A percentile compares a stretch with the other conserved stretches of the same genome.
These are phyloP conservation scores for Gastrolobium bilobum DNA, from an alignment of 306 rosid genomes.

Conservation along the genomic window DNA sequence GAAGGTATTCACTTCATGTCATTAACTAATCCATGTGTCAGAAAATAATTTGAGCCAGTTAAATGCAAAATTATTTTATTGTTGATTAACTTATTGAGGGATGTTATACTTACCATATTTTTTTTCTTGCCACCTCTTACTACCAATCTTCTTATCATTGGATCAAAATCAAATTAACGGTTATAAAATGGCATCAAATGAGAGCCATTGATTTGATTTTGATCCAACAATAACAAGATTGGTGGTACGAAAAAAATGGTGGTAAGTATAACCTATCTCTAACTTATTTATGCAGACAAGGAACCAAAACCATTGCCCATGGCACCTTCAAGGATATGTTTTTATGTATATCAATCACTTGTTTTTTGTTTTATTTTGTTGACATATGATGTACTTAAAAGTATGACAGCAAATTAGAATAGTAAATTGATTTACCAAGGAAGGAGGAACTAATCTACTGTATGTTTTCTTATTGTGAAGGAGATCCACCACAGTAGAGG, in stretches of 20 bases:
- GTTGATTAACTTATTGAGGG: no score
- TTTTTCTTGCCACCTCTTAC: no score
- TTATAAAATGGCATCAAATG: no score
- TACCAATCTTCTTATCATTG: no score
- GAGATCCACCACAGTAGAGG: constrained; percentile 80
- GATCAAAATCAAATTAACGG: no score
- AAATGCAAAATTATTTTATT: not conserved
- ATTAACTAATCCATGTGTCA: not conserved
- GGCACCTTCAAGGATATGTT: not conserved
- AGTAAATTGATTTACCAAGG: constrained; percentile 16
- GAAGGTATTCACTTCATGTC: constrained; percentile 27
- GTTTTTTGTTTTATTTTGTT: constrained; percentile 9
- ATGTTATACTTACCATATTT: no score
- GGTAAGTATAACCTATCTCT: not conserved
- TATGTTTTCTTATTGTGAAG: constrained; percentile 54
- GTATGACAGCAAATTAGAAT: not conserved
- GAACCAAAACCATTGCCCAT: not conserved
- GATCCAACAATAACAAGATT: no score
- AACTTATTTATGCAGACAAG: constrained; percentile 8
- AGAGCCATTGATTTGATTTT: no score
- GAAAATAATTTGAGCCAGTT: constrained; percentile 14
- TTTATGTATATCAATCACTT: not conserved
- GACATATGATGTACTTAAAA: not conserved
- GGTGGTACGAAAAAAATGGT: no score
- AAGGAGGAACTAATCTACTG: constrained; percentile 33